Percentiles rank a stretch among this genome's conserved stretches.
Conservation (phyloP, 345 rosid genomes). For the Brassica incana region DNA sequence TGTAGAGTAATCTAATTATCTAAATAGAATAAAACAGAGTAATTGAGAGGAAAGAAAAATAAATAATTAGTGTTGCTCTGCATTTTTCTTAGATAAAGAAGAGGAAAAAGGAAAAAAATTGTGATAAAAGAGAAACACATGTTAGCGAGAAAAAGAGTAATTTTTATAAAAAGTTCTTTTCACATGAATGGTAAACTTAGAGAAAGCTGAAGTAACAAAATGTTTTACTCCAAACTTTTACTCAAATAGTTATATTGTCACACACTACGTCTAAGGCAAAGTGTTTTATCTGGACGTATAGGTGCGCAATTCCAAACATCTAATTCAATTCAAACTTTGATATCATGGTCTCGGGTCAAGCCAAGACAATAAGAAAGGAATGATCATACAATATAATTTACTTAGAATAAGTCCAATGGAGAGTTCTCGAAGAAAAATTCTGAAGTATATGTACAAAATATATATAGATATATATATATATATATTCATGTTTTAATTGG, state of each 20-base stretch:
- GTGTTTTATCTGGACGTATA: neutral
- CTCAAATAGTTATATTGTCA: no score
- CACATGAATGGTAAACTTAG: neutral
- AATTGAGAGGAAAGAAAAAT: no score
- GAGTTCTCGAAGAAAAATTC: neutral
- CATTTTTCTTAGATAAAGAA: no score
- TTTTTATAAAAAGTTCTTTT: no score
- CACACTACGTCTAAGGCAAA: neutral
- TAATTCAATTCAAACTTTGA: constrained; percentile 27
- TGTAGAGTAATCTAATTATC: no score
- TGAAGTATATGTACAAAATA: neutral
- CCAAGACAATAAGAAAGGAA: constrained; percentile 25
- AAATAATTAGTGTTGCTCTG: no score
- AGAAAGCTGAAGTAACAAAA: no score
- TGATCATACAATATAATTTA: neutral
- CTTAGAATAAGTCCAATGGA: neutral
- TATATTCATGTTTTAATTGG: neutral
- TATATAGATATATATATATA: neutral
- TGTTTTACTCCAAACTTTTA: no score
- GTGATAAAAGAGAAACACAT: no score
- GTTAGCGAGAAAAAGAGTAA: no score
- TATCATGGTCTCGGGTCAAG: constrained; percentile 26
- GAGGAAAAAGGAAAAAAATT: no score
- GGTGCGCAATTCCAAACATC: neutral
- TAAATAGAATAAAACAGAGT: no score